Evolutionary conservation across 129 eudicot genomes (phyloP).

Genomic region (Scalesia atractyloides): DNA sequence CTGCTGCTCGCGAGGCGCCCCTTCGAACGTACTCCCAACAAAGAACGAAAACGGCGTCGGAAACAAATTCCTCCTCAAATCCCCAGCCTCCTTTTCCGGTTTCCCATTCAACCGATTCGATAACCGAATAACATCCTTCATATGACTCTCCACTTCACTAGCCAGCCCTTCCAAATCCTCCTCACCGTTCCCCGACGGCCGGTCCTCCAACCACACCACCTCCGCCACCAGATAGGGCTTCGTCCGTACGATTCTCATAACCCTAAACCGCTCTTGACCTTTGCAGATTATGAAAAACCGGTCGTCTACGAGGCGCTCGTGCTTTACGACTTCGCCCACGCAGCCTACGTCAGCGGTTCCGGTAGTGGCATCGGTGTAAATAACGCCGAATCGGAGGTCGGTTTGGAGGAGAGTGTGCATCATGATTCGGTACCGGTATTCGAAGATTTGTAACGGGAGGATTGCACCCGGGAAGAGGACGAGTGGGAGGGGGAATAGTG

Average conservation of each 20-base stretch:
- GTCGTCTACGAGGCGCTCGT: constrained; percentile 82
- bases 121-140: constrained; percentile 84
- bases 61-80: constrained; percentile 76
- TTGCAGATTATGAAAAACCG: constrained; percentile 80
- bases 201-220: constrained; percentile 86
- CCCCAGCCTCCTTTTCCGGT: constrained; percentile 71
- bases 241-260: constrained; percentile 53
- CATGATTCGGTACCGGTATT: constrained; percentile 89
- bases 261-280: constrained; percentile 87
- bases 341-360: constrained; percentile 88
- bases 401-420: constrained; percentile 91
- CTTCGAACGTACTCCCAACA: constrained; percentile 92
- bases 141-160: constrained; percentile 65
- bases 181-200: constrained; percentile 63
- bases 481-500: constrained; percentile 81
- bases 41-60: constrained; percentile 95
- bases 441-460: constrained; percentile 86
- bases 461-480: constrained; percentile 91
- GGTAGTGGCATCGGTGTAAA: constrained; percentile 71
- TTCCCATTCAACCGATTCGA: constrained; percentile 84
- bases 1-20: constrained; percentile 95
- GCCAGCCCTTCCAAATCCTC: constrained; percentile 73
- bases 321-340: constrained; percentile 90
- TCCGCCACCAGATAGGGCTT: constrained; percentile 82
- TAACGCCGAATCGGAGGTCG: constrained; percentile 89